Conservation (phyloP, 83 land plant genomes). For the Picea abies region DNA sequence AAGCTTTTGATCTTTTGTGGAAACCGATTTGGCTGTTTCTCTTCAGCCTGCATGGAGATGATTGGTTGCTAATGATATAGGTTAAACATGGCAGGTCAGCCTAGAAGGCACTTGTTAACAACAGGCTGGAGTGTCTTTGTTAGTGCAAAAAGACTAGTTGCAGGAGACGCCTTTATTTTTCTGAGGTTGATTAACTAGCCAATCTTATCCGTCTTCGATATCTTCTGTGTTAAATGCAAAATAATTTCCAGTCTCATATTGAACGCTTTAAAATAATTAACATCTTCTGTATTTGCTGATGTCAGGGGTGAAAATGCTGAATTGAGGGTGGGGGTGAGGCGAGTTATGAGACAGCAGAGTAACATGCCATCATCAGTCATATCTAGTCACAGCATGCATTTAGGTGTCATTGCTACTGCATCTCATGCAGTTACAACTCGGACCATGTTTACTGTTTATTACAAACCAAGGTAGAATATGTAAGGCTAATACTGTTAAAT, state of each 20-base stretch:
- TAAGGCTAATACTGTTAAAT: neutral
- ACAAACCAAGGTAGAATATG: constrained; percentile 74
- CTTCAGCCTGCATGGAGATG: no score
- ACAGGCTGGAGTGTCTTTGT: constrained; percentile 93
- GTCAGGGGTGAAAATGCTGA: constrained; percentile 78
- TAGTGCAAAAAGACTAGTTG: constrained; percentile 71
- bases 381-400: constrained; percentile 92
- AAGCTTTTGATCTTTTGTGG: neutral
- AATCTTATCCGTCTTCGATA: neutral
- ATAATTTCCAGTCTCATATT: no score
- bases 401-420: constrained; percentile 93
- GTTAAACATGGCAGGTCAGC: constrained; percentile 54
- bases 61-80: neutral
- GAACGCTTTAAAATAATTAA: neutral
- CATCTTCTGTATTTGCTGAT: neutral
- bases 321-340: constrained; percentile 78
- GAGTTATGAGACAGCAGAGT: constrained; percentile 61
- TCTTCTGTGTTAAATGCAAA: no score
- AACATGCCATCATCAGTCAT: constrained; percentile 78
- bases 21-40: neutral
- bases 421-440: constrained; percentile 76
- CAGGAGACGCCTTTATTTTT: constrained; percentile 88
- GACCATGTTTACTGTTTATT: constrained; percentile 69
- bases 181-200: constrained; percentile 42
- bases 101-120: constrained; percentile 76